phyloP scores from a whole-genome alignment of 169 alveolate species.

The Plasmodium falciparum region DNA sequence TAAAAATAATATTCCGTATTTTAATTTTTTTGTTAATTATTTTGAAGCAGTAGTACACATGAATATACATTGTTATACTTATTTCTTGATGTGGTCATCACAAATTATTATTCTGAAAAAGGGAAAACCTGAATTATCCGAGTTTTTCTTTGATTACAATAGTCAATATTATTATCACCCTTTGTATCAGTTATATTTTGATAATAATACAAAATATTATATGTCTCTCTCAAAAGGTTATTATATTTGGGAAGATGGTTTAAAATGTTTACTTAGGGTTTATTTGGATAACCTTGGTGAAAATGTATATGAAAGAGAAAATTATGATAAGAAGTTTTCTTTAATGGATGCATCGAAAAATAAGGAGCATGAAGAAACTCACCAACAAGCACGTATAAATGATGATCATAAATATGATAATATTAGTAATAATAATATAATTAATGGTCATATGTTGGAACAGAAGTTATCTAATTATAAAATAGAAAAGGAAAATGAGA shows the following conservation, averaged over 20 bases:
- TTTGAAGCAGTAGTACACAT: slow-evolving; percentile 27
- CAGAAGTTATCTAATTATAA: neutral
- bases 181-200: slow-evolving; percentile 78
- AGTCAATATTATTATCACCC: slow-evolving; percentile 71
- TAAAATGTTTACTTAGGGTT: slow-evolving; percentile 61
- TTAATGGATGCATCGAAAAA: slow-evolving; percentile 3
- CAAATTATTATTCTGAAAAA: slow-evolving; percentile 61
- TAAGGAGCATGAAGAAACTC: neutral
- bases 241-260: slow-evolving; percentile 79
- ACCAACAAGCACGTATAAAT: neutral
- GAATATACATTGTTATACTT: slow-evolving; percentile 25
- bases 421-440: neutral
- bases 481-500: neutral
- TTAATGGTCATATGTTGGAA: neutral
- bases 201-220: slow-evolving; percentile 83
- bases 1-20: slow-evolving; percentile 50
- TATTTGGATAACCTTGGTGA: slow-evolving; percentile 45
- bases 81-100: slow-evolving; percentile 49
- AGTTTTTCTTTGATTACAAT: slow-evolving; percentile 63
- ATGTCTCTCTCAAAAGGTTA: slow-evolving; percentile 82
- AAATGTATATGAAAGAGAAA: neutral
- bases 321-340: neutral
- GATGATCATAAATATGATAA: neutral
- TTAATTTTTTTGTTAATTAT: slow-evolving; percentile 67
- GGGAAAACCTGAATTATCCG: slow-evolving; percentile 47